Base-by-base conservation (phyloP, 495 filamentous ascomycete species). In the Penicillium paxilli region DNA sequence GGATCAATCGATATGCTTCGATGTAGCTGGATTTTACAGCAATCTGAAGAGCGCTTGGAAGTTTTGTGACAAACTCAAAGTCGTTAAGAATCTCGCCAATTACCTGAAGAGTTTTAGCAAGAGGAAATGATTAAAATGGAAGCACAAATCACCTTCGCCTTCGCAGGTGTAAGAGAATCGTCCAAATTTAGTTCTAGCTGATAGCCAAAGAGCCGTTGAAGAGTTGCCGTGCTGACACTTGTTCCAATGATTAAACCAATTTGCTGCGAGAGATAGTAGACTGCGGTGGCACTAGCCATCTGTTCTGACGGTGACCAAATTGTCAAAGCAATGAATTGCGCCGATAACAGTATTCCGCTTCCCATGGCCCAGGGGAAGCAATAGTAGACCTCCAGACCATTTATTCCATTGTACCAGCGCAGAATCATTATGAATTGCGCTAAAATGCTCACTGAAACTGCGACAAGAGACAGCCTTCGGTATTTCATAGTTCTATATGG, bases 291-390 rank as follows among this genome's bases (percentile, higher is more conserved):
- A 24, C 32, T 49, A 1, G 47, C 47, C 30, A 49, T 38, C 12
- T 49, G 47, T 2, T 49, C 47, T 6, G 11, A 11, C 2, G 47
- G 47, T 2, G 47, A 38, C 11, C 47, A 49, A 24, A 38, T 49
- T 2, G 30, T 49, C 10, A 49, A 38, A 20, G 47, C 28, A 24
- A 49, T 20, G 20, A 49, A 49, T 22, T 49, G 47, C n/a, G 47
- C 30, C 11, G 47, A 49, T 24, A 49, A 19, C 5, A 49, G 19
- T 3, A 49, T 20, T 38, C 47, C 47, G 37, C 20, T 38, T 30
- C 47, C 47, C 11, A 38, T 38, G n/a, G 47, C 47, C 47, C 47
- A 49, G 5, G 47, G 47, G 6, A 49, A 38, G 19, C 47, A 37
- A 19, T 38, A 49, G 19, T 22, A 24, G 3, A 49, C 23, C 12